phyloP scores from a whole-genome alignment of 2,329 filamentous ascomycete species.

The Colletotrichum orbiculare region DNA sequence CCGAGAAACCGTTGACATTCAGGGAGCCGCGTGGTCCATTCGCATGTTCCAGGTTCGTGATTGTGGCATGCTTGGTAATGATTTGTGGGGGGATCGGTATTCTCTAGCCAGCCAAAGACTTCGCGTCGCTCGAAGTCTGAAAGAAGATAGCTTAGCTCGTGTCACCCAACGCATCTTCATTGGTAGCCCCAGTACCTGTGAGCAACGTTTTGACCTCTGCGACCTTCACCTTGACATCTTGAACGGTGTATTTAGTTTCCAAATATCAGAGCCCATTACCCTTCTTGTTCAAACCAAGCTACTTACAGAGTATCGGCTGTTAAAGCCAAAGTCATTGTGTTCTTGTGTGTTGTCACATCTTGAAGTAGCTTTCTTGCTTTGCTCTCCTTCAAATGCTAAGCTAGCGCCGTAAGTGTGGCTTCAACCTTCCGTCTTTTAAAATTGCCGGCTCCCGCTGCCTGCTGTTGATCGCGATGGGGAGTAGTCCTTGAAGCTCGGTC shows the following conservation, averaged over 20 bases:
- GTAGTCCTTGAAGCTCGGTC: neutral
- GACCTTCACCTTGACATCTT: no score
- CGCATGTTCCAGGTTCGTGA: conserved; percentile 4
- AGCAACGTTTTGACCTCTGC: neutral
- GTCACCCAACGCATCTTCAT: neutral
- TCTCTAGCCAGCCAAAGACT: neutral
- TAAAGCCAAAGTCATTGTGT: neutral
- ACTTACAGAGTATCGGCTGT: neutral
- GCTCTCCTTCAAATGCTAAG: neutral
- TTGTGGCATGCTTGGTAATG: neutral
- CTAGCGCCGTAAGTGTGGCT: neutral
- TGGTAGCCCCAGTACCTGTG: no score
- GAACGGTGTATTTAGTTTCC: no score
- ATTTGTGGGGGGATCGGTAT: neutral
- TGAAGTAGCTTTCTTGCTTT: conserved; percentile 2
- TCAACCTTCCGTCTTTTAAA: neutral
- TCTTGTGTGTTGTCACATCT: neutral
- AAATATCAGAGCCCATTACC: no score
- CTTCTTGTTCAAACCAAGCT: no score
- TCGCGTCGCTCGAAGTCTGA: neutral
- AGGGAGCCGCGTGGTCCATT: neutral
- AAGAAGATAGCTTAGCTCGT: neutral
- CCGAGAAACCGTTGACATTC: neutral
- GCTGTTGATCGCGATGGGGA: neutral
- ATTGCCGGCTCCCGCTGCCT: no score